Percentiles rank a stretch among this genome's conserved stretches.
phyloP scores from a whole-genome alignment of 1,284 basidiomycete genomes.

The Trametes sp. region DNA sequence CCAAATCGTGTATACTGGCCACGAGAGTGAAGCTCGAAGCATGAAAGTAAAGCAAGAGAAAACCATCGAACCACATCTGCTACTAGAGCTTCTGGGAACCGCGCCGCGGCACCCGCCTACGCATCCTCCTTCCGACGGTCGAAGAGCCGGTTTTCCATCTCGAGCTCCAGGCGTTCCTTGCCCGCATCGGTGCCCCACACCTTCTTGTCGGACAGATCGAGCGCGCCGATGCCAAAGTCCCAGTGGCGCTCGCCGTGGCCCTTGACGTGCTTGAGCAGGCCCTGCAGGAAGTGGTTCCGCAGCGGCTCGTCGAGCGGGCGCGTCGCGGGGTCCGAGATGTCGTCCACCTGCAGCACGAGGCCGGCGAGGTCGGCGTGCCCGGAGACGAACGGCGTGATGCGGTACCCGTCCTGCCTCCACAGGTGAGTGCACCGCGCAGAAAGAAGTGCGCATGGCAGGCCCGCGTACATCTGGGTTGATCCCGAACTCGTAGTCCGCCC shows the following conservation, averaged over 20 bases:
- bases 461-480: conserved; percentile 35
- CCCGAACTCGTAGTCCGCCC: conserved; percentile 36
- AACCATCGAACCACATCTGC: too few relatives aligned
- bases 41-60: background rate
- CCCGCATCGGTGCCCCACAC: conserved; percentile 33
- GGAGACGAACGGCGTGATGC: conserved; percentile 31
- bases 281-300: conserved; percentile 36
- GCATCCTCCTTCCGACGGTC: conserved; percentile 18
- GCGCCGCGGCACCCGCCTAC: too few relatives aligned
- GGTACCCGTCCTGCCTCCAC: conserved; percentile 28
- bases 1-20: background rate
- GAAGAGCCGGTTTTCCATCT: conserved; percentile 28
- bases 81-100: too few relatives aligned
- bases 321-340: conserved; percentile 33
- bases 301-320: conserved; percentile 38
- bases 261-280: conserved; percentile 35
- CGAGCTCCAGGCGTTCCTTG: conserved; percentile 33
- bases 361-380: conserved; percentile 30
- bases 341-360: conserved; percentile 31
- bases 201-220: conserved; percentile 30
- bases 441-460: background rate
- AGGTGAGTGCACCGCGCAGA: background rate
- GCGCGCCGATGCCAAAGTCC: conserved; percentile 25
- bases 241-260: conserved; percentile 32
- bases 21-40: too few relatives aligned